Evolutionary conservation across 163 green algal genomes (phyloP), one percentile per base, ranked within the genome.

Genomic region (Coccomyxa subellipsoidea): DNA sequence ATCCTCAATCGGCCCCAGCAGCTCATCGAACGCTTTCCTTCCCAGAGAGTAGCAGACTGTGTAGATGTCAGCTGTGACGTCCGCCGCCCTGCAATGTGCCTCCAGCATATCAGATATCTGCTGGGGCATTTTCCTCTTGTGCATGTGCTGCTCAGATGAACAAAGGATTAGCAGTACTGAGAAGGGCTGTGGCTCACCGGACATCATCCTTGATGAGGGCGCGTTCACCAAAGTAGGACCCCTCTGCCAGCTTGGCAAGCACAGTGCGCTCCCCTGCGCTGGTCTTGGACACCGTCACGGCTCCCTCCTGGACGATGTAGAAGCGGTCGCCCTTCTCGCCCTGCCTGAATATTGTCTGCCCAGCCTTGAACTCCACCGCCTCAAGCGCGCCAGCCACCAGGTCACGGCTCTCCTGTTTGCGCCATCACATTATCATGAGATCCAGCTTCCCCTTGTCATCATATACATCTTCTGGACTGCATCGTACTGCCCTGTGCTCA

Each of bases 1-100:
- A 69, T 94, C 89, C 66, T 97, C 90, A 38, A 94, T 90, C 7
- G 93, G 93, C 12, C 94, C 95, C 73, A 98, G 91, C 83, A 98
- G 88, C 40, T 92, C 86, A 38, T 94, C 81, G 81, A 98, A 98
- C 59, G 91, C 85, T 36, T 84, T 39, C 5, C 88, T 80, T 9
- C 71, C 84, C 81, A 98, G 89, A 12, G 80, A 89, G 87, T 94
- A 97, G 85, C 92, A 96, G 7, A 91, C 80, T 69, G 95, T 81
- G 27, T 88, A 87, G 0, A 78, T 85, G 34, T 94, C 89, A 31
- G 91, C 88, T 36, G 90, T 84, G 31, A 90, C 87, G 53, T 83
- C 71, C 5, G 80, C 80, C 66, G 75, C 59, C 79, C 84, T 87
- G 80, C 77, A 79, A 37, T 10, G n/a, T n/a, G n/a, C n/a, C n/a